phyloP scores from a whole-genome alignment of 768 basidiomycete genomes.

The Kwoniella sp. region DNA sequence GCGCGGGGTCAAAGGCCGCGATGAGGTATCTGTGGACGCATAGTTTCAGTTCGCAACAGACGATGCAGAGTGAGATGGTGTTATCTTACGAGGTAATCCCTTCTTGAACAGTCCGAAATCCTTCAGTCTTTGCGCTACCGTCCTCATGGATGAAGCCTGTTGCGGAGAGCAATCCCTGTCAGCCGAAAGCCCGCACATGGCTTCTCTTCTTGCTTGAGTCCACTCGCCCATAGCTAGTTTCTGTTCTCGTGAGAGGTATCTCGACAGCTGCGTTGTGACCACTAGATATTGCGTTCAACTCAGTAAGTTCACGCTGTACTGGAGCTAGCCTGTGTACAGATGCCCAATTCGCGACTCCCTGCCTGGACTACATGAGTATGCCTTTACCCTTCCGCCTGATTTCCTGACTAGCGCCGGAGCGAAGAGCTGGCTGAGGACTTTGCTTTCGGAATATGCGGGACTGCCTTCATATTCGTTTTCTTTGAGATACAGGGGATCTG shows the following conservation, averaged over 20 bases:
- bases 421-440: slow-evolving; percentile 16
- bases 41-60: background rate
- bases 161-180: background rate
- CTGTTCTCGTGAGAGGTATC: slow-evolving; percentile 8
- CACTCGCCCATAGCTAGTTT: slow-evolving; percentile 15
- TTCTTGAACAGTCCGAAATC: background rate
- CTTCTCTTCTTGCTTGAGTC: background rate
- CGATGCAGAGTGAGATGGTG: background rate
- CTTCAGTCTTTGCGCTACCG: slow-evolving; percentile 1
- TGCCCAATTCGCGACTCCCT: slow-evolving; percentile 1
- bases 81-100: slow-evolving; percentile 12
- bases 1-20: slow-evolving; percentile 15
- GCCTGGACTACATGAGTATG: slow-evolving; percentile 17
- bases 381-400: slow-evolving; percentile 15
- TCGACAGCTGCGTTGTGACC: slow-evolving; percentile 13
- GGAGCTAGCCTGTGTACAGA: no score
- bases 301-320: no score
- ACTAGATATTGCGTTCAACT: no score
- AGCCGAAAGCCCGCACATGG: background rate
- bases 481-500: slow-evolving; percentile 14
- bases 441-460: slow-evolving; percentile 13
- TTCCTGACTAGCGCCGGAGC: slow-evolving; percentile 17
- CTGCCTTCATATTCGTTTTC: slow-evolving; percentile 3
- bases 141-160: slow-evolving; percentile 25
- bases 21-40: slow-evolving; percentile 6